Evolutionary conservation across 2,329 filamentous ascomycete genomes (phyloP), one percentile per base, ranked within the genome.

Genomic region (Hyphodiscus sp.): DNA sequence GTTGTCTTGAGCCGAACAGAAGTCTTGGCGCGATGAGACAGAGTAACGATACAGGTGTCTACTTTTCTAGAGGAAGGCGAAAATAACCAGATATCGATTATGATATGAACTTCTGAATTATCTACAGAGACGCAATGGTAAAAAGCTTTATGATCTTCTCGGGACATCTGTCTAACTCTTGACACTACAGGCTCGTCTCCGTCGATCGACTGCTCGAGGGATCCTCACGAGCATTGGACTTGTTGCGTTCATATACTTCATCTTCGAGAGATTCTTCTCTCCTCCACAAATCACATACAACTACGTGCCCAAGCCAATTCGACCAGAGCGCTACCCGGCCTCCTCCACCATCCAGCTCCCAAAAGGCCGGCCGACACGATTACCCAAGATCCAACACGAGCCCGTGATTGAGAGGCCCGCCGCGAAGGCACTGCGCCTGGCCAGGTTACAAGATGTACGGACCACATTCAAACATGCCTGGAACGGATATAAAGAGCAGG

Each of bases 401-500:
- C 52, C 52, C 8, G 41, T 54, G 4, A 19, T 42, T 8, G 63
- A 63, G 46, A 59, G 58, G 3, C 16, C 45, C 1, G 26, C 23
- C 15, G 58, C 54, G 38, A 61, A 53, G 45, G 29, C 47, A 13
- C 23, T 59, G 15, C 53, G 62, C 18, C 51, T 58, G 42, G 41
- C 42, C 10, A 48, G 63, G 11, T 30, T 61, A 45, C 26, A 54
- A 4, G 58, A 64, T 38, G 59, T 65, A 7, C 52, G 53, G 3
- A 53, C 58, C 18, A 59, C 55, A 3, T 65, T 65, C 44, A 23
- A 61, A 30, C 63, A 64, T 51, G 51, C 89, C 0, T 97, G 92
- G 92, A 72, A 76, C 2, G 89, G 88, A n/a, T 97, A 97, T 72
- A 86, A 81, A 65, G 76, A 82, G 55, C 77, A 84, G 60, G 92